Percentiles rank a stretch among this genome's conserved stretches.
Evolutionary conservation across 352 stramenopile species (phyloP).

Genomic region (Pythium coloratum): DNA sequence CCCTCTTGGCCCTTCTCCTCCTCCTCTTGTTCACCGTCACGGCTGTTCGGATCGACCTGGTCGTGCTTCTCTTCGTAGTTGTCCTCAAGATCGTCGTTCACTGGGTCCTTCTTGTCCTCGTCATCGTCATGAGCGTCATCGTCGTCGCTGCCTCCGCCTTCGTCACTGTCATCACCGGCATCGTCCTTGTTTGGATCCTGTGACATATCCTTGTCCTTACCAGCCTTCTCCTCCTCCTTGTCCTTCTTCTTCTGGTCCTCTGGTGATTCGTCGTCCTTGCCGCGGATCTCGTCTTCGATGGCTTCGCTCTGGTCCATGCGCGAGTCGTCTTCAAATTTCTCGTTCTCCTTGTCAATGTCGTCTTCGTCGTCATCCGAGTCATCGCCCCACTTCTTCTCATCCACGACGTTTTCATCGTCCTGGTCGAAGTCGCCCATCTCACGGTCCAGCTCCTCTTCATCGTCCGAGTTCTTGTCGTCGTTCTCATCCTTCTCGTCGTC

Average conservation of each 20-base stretch:
- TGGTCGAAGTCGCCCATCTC: slow-evolving; percentile 98
- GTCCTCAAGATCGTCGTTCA: slow-evolving; percentile 80
- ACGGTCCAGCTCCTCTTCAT: slow-evolving; percentile 96
- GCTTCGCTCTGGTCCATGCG: slow-evolving; percentile 74
- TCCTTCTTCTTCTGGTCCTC: slow-evolving; percentile 80
- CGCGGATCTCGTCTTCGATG: slow-evolving; percentile 87
- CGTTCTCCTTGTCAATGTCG: slow-evolving; percentile 95
- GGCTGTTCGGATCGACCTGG: slow-evolving; percentile 39
- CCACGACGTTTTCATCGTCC: slow-evolving; percentile 97
- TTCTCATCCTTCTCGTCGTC: slow-evolving; percentile 89
- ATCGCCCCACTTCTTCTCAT: slow-evolving; percentile 99
- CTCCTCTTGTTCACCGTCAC: slow-evolving; percentile 42
- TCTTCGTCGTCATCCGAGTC: slow-evolving; percentile 92
- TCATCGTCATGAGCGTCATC: slow-evolving; percentile 65
- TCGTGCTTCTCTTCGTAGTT: slow-evolving; percentile 57
- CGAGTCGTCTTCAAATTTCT: slow-evolving; percentile 92
- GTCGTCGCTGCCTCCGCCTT: slow-evolving; percentile 42
- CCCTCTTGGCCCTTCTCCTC: slow-evolving; percentile 53
- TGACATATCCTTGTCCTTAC: slow-evolving; percentile 74
- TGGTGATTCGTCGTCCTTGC: slow-evolving; percentile 62
- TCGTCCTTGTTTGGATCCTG: slow-evolving; percentile 58
- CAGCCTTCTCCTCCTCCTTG: slow-evolving; percentile 59
- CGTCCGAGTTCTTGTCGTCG: slow-evolving; percentile 88
- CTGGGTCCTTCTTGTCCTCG: slow-evolving; percentile 65
- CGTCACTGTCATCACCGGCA: slow-evolving; percentile 42